Conservation (phyloP, 2,329 filamentous ascomycete species). For the Colletotrichum simmondsii region DNA sequence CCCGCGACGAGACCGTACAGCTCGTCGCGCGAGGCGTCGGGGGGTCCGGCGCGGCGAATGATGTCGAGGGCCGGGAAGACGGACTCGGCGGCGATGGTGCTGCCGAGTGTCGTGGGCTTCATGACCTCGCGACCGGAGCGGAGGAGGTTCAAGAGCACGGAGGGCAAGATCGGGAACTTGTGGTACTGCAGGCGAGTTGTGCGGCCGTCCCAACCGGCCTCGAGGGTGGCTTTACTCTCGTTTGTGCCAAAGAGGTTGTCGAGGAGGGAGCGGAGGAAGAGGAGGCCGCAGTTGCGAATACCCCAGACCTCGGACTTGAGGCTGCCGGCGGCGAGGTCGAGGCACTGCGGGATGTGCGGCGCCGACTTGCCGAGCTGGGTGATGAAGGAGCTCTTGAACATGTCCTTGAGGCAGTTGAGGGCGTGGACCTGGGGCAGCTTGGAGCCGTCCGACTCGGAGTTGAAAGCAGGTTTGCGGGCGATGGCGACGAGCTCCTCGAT, state of each 20-base stretch:
- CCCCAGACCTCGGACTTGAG: constrained; percentile 90
- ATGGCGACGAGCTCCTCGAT: constrained; percentile 72
- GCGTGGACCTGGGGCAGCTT: constrained; percentile 93
- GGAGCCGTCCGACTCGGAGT: constrained; percentile 68
- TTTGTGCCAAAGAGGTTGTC: constrained; percentile 81
- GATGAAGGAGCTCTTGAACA: constrained; percentile 86
- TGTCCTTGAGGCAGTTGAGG: constrained; percentile 91
- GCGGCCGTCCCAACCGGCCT: constrained; percentile 71
- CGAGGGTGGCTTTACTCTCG: constrained; percentile 73
- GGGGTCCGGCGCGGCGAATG: constrained; percentile 76
- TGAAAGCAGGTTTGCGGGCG: constrained; percentile 62
- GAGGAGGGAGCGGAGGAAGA: constrained; percentile 88
- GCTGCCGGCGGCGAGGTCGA: constrained; percentile 83
- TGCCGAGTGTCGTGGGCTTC: constrained; percentile 43
- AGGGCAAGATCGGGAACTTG: constrained; percentile 73
- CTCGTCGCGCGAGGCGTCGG: constrained; percentile 62
- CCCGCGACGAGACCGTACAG: constrained; percentile 68
- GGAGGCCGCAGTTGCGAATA: constrained; percentile 90
- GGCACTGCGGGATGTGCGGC: constrained; percentile 75
- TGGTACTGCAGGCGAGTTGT: constrained; percentile 75
- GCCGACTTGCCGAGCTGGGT: constrained; percentile 80
- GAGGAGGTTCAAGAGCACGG: constrained; percentile 72
- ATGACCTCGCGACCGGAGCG: constrained; percentile 60
- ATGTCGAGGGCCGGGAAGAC: constrained; percentile 89
- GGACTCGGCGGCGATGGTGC: constrained; percentile 67